Evolutionary conservation across 345 rosid species (phyloP).

Genomic region (Erucastrum elatum): DNA sequence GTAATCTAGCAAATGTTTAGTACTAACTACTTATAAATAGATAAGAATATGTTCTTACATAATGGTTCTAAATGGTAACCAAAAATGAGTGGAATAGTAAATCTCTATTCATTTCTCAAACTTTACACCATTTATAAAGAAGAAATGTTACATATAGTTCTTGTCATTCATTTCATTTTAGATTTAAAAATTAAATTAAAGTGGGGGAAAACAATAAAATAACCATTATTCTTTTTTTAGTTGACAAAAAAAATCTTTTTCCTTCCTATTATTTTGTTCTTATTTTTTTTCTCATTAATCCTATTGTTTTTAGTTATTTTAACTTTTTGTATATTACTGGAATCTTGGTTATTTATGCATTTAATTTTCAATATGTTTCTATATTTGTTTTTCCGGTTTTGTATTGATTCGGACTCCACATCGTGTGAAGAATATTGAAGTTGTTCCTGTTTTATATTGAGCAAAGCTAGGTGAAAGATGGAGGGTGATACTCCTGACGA

Average conservation of each 20-base stretch:
- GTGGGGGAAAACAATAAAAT: neutral
- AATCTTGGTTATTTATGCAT: neutral
- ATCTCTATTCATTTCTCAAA: too few species aligned
- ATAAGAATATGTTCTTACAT: neutral
- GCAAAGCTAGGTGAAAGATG: conserved; percentile 25
- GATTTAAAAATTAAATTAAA: too few species aligned
- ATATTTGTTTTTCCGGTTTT: conserved; percentile 4
- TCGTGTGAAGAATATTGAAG: neutral
- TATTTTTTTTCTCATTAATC: too few species aligned
- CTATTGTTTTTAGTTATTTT: neutral
- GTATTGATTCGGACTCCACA: neutral
- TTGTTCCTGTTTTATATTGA: neutral
- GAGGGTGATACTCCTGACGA: conserved; percentile 34
- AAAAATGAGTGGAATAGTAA: neutral
- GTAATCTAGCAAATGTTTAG: neutral
- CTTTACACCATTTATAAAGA: neutral
- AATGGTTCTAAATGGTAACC: neutral
- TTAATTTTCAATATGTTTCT: neutral
- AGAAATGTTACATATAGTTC: too few species aligned
- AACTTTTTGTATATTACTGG: neutral
- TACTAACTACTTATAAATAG: neutral
- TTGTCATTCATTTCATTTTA: too few species aligned
- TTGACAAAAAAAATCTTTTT: too few species aligned
- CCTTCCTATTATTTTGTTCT: too few species aligned
- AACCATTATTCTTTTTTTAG: neutral